Evolutionary conservation across 345 rosid genomes (phyloP), one percentile per base, ranked within the genome.

Genomic region (Hibiscus mutabilis): DNA sequence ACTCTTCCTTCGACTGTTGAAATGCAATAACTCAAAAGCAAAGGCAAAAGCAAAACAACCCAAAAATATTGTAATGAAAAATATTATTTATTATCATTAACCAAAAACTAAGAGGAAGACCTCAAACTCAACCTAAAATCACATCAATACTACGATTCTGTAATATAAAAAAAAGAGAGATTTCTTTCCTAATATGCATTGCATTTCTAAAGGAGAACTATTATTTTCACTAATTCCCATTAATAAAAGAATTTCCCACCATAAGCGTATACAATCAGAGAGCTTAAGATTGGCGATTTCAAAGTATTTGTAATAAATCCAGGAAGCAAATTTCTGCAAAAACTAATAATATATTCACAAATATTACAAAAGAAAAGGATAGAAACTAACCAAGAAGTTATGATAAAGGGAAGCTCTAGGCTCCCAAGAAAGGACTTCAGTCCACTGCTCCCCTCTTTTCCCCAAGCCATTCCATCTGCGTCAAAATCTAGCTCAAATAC

Each of bases 401-500:
- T 91, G 98, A 79, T 90, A 91, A 55, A 94, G 51, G 72, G 84
- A 86, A 73, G 97, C 95, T 71, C 97, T 80, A 13, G 98, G 98
- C 79, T 91, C 96, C 96, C 97, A 91, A 15, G 98, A 84, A 60
- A 91, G 75, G 66, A 94, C 82, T 83, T 94, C 92, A 24, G 93
- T 91, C 98, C 96, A 88, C 78, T 88, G 92, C 76, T 87, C 86
- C 55, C 83, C 88, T 84, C 89, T 87, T 74, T 76, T 74, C 75
- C 89, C 91, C 79, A 82, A 67, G 71, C 84, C 88, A 29, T 77
- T 79, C 24, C 78, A 75, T 64, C 97, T 90, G 83, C 79, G 77
- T 44, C 70, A 63, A 40, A 40, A 31, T 31, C 35, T 3, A 31
- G 35, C 35, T 31, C 35, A 31, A 66, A n/a, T 18, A 44, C 16